A percentile compares a stretch with the other conserved stretches of the same genome.
Evolutionary conservation across 1,284 basidiomycete genomes (phyloP).

Genomic region (Tremellales sp.): DNA sequence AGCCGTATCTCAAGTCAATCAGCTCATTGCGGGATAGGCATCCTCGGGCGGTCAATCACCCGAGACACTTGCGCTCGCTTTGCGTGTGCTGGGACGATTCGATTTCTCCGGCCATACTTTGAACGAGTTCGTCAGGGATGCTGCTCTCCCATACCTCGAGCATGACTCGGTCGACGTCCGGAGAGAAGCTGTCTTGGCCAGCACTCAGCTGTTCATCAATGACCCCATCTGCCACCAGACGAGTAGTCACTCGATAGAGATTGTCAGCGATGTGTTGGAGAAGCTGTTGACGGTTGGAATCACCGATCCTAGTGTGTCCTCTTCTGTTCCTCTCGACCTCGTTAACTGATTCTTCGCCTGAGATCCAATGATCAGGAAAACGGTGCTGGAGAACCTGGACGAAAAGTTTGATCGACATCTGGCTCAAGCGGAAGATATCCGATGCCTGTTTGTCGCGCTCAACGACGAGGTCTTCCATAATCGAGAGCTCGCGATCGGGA

Average conservation of each 20-base stretch:
- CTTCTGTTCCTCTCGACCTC: background rate
- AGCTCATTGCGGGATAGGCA: conserved; percentile 37
- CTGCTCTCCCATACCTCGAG: conserved; percentile 90
- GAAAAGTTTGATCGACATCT: conserved; percentile 96
- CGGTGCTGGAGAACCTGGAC: conserved; percentile 82
- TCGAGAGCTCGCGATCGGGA: conserved; percentile 79
- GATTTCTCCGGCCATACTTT: conserved; percentile 93
- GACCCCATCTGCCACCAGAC: conserved; percentile 97
- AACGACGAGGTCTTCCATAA: conserved; percentile 97
- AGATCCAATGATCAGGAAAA: conserved; percentile 81
- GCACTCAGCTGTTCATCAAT: conserved; percentile 84
- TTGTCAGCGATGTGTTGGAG: conserved; percentile 96
- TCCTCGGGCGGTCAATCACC: conserved; percentile 55
- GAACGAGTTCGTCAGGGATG: conserved; percentile 92
- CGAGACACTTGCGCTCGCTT: conserved; percentile 77
- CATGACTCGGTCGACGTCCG: conserved; percentile 87
- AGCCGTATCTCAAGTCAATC: no score
- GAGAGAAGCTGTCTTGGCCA: conserved; percentile 86
- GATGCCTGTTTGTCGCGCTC: conserved; percentile 92
- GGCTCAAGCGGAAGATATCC: conserved; percentile 97
- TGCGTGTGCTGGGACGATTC: conserved; percentile 85
- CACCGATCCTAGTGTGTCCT: conserved; percentile 78
- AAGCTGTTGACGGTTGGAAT: conserved; percentile 96
- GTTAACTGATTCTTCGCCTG: conserved; percentile 5
- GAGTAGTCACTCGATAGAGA: conserved; percentile 93